Evolutionary conservation across 441 rosid genomes (phyloP), one percentile per base, ranked within the genome.

Genomic region (Gossypium trilobum): DNA sequence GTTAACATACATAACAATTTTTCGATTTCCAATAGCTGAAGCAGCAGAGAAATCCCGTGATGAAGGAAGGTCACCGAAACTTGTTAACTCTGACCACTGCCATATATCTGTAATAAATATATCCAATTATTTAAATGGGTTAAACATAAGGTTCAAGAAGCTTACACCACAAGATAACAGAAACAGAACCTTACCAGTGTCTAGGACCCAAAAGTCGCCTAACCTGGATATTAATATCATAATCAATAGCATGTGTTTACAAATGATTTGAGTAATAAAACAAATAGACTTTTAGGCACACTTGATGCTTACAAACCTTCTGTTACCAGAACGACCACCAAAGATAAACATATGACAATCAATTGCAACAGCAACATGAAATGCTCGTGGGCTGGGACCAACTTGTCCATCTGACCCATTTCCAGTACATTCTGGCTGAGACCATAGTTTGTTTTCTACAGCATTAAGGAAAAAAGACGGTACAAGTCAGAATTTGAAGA

Each of bases 41-140:
- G 93, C 96, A 19, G 97, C 95, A 80, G 98, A 82, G 77, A 95
- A 95, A 76, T 93, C 98, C 74, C 98, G 85, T 54, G 88, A 85
- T n/a, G 98, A 87, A 78, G 99, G 97, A 75, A 95, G 84, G 85
- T 91, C 98, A 61, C 97, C 98, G 8, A 89, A 91, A 78, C 95
- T 88, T 39, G 94, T 87, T 68, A 93, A 86, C 80, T 95, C 98
- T 55, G 98, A 90, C 99, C 98, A 95, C 78, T 95, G 98, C 99
- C 99, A 95, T 81, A 90, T 91, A 80, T 95, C 98, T 95, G 87
- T 72, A 84, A 78, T 22, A 76, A 72, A 61, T 29, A 56, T 58
- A 73, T 25, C 59, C 65, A 70, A 23, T 57, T 70, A 82, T 31
- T 25, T 48, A 57, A 48, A 50, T 48, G 29, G 36, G 29, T 64